Percentiles rank a stretch among this genome's conserved stretches.
phyloP scores from a whole-genome alignment of 169 alveolate species.

The Plasmodium billcollinsi region DNA sequence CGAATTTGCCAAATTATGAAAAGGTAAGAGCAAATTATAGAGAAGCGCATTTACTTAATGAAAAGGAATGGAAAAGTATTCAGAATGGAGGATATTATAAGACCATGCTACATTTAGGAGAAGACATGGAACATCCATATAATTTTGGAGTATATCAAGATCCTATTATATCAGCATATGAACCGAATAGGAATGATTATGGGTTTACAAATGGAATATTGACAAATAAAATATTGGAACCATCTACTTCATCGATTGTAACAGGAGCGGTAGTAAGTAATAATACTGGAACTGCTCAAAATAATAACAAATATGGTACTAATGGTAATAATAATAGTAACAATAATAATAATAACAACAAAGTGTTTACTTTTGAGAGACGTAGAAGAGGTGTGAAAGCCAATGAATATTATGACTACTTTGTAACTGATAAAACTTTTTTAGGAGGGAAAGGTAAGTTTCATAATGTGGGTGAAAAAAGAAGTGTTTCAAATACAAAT shows the following conservation, averaged over 20 bases:
- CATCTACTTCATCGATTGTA: neutral
- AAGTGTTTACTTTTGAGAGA: constrained; percentile 47
- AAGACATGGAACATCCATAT: neutral
- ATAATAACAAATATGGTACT: neutral
- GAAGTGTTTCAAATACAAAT: constrained; percentile 62
- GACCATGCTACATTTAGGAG: too few species aligned
- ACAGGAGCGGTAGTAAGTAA: neutral
- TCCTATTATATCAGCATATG: too few species aligned
- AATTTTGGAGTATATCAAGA: neutral
- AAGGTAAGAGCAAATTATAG: constrained; percentile 22
- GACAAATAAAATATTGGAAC: constrained; percentile 15
- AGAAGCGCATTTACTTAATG: constrained; percentile 4
- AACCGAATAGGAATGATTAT: too few species aligned
- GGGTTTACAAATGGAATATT: neutral
- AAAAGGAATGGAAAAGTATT: constrained; percentile 6
- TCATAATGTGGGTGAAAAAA: constrained; percentile 43
- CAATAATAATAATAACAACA: neutral
- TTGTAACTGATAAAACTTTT: constrained; percentile 14
- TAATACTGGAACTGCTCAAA: neutral
- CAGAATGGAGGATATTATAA: neutral
- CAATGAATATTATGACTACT: constrained; percentile 49
- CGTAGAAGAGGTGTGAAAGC: constrained; percentile 16
- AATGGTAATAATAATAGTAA: neutral
- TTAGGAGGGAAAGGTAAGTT: constrained; percentile 17
- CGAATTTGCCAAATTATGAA: constrained; percentile 45